phyloP scores from a whole-genome alignment of 192 early-diverging fungal species.

The Podila clonocystis region DNA sequence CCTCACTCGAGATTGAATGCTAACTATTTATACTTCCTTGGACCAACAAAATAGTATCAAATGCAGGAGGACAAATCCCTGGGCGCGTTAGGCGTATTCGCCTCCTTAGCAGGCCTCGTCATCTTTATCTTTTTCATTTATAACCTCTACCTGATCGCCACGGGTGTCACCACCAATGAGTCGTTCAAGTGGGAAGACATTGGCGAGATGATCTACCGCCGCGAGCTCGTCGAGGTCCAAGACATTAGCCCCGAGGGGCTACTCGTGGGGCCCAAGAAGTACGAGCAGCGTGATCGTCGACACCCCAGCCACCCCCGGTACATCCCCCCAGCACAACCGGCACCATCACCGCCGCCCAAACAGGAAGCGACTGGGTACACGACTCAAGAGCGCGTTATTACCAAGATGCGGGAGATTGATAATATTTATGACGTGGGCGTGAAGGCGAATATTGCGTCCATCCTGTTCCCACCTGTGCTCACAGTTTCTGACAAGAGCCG shows the following conservation, averaged over 20 bases:
- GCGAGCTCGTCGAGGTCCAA: slow-evolving; percentile 49
- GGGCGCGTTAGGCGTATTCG: slow-evolving; percentile 63
- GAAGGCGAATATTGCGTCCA: slow-evolving; percentile 15
- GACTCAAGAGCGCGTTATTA: slow-evolving; percentile 13
- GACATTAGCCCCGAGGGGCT: slow-evolving; percentile 2
- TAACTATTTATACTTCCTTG: neutral
- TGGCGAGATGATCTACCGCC: slow-evolving; percentile 57
- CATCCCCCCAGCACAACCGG: slow-evolving; percentile 7
- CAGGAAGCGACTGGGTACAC: neutral
- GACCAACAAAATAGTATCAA: slow-evolving; percentile 47
- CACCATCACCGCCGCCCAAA: neutral
- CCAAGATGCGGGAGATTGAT: slow-evolving; percentile 26
- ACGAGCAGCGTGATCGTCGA: slow-evolving; percentile 38
- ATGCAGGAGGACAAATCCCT: slow-evolving; percentile 58
- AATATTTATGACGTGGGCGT: slow-evolving; percentile 45
- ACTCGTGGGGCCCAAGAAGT: slow-evolving; percentile 23
- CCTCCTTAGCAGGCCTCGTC: slow-evolving; percentile 55
- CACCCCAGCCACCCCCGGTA: slow-evolving; percentile 42
- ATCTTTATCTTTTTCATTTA: slow-evolving; percentile 59
- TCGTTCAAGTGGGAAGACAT: slow-evolving; percentile 66
- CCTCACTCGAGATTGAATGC: neutral
- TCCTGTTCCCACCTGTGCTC: slow-evolving; percentile 27
- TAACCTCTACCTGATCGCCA: slow-evolving; percentile 57
- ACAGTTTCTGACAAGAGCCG: neutral
- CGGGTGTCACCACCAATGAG: slow-evolving; percentile 63